Percentiles rank a stretch among this genome's conserved stretches.
Conservation (phyloP, 257 asterid genomes). For the Gardenia jasminoides region DNA sequence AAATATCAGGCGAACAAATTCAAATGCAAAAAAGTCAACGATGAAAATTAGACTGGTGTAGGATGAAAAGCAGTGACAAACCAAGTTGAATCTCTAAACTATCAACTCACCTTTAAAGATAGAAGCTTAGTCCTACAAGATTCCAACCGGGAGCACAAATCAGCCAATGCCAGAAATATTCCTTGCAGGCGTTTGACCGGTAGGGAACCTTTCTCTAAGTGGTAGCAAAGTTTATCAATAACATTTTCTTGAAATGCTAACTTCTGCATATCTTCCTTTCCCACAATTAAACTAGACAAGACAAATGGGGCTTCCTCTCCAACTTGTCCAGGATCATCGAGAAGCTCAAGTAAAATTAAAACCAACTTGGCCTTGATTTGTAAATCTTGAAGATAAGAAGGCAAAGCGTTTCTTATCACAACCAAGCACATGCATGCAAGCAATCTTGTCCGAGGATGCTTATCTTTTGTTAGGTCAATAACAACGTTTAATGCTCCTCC, state of each 20-base stretch:
- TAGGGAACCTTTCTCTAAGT: constrained; percentile 48
- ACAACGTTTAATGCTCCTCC: constrained; percentile 60
- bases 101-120: constrained; percentile 60
- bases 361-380: constrained; percentile 59
- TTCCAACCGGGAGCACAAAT: constrained; percentile 77
- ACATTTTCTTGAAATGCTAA: constrained; percentile 67
- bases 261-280: constrained; percentile 80
- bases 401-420: constrained; percentile 53
- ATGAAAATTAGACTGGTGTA: not conserved
- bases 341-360: constrained; percentile 64
- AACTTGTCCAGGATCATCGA: constrained; percentile 88
- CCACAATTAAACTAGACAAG: constrained; percentile 64
- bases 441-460: constrained; percentile 74
- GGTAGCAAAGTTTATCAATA: constrained; percentile 59
- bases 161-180: constrained; percentile 66
- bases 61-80: not conserved
- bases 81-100: not conserved
- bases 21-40: not conserved
- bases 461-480: constrained; percentile 71
- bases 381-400: constrained; percentile 59
- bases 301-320: constrained; percentile 93
- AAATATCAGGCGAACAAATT: constrained; percentile 9
- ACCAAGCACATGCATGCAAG: constrained; percentile 82
- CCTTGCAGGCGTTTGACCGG: constrained; percentile 72
- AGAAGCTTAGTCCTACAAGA: constrained; percentile 77